Evolutionary conservation across 441 rosid species (phyloP).

Genomic region (Adansonia grandidieri): DNA sequence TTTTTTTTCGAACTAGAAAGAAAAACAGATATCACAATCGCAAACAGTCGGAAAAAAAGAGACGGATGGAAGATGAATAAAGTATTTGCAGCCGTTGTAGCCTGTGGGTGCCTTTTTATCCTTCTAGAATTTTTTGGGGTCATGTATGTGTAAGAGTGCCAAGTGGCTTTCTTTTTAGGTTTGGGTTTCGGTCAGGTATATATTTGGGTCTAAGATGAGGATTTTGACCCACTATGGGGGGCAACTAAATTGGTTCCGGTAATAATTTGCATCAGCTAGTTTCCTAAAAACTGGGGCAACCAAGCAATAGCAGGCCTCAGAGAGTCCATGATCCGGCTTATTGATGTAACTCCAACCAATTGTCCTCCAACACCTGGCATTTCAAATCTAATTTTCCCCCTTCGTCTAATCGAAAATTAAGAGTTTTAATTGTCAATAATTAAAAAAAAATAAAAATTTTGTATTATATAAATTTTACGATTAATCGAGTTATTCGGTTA

Average conservation of each 20-base stretch:
- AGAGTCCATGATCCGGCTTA: neutral
- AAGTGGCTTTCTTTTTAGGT: no score
- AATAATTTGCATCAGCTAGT: neutral
- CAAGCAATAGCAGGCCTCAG: neutral
- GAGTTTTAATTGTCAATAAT: neutral
- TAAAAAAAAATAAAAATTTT: neutral
- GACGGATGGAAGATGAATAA: no score
- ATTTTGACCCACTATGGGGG: constrained; percentile 53
- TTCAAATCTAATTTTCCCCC: neutral
- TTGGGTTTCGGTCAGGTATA: no score
- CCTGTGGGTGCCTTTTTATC: neutral
- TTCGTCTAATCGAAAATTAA: neutral
- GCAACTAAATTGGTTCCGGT: neutral
- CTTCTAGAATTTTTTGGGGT: no score
- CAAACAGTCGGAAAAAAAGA: neutral
- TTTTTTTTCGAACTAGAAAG: neutral
- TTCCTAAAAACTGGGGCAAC: neutral
- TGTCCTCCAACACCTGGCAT: neutral
- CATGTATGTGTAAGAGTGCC: no score
- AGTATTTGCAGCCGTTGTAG: neutral
- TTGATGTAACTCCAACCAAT: neutral
- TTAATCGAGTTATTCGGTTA: neutral
- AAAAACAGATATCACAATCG: neutral
- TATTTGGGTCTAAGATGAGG: constrained; percentile 37
- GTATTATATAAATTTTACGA: neutral